Base-by-base conservation (phyloP, 352 stramenopile genomes). In the Phytophthora palmivora region DNA sequence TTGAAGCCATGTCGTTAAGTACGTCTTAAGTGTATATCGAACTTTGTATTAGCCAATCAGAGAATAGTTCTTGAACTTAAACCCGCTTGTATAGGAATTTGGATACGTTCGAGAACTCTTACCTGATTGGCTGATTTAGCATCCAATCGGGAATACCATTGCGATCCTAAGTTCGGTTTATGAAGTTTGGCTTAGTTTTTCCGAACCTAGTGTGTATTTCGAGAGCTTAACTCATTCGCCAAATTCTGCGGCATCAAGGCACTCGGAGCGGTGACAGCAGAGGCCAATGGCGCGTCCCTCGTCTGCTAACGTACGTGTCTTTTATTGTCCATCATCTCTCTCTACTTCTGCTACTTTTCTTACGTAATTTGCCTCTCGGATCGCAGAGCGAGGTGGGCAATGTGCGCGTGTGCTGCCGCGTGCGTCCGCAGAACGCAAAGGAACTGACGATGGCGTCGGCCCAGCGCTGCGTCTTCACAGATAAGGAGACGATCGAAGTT, bases 331-430 rank as follows among this genome's bases (percentile, higher is more conserved):
- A 42, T 12, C 30, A 10, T 14, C 30, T 16, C 16, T 26, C 26
- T 39, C 21, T 28, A 7, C n/a, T 21, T 44, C 32, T 18, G 39
- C 34, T 2, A 2, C 19, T 11, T 34, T 19, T 12, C 41, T 14
- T 44, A 15, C 5, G 15, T 45, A 26, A 4, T 37, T 47, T 45
- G n/a, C 26, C n/a, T 50, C 19, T 38, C 28, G 34, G 32, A 1
- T 34, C 16, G 37, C 49, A 78, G 69, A 63, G 65, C 22, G 69
- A 78, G 39, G 60, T 78, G 56, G 60, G 76, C 26, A 92, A 94
- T 42, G 88, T 96, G 24, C 82, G 80, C 50, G 88, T 96, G 28
- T 92, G 79, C 60, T 95, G 87, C 63, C 83, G 88, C 53, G 82
- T 95, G 50, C 82, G 87, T 10, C 88, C 88, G 28, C 79, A 89